Conservation (phyloP, 1,139 yeast genomes). For the Candida mesenterica region DNA sequence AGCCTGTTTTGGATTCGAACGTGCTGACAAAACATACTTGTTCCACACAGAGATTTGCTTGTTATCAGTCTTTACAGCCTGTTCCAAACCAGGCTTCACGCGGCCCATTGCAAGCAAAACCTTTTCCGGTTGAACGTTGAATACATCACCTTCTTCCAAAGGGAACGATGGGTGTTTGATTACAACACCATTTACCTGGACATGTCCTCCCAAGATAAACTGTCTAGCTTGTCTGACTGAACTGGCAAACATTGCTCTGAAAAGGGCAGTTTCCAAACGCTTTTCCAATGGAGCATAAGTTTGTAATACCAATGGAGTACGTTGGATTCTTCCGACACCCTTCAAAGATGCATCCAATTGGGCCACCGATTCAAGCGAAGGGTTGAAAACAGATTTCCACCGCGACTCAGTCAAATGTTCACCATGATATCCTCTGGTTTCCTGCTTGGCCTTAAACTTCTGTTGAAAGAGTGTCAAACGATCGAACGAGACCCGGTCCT, state of each 20-base stretch:
- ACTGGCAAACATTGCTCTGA: constrained; percentile 91
- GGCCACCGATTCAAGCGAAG: constrained; percentile 79
- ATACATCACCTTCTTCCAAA: constrained; percentile 81
- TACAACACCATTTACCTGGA: constrained; percentile 76
- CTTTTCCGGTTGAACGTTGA: constrained; percentile 80
- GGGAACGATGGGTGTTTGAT: constrained; percentile 81
- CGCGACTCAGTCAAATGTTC: constrained; percentile 85
- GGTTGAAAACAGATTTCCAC: constrained; percentile 70
- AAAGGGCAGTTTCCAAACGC: constrained; percentile 84
- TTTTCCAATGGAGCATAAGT: constrained; percentile 86
- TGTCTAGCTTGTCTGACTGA: constrained; percentile 93
- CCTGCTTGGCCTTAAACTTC: constrained; percentile 88
- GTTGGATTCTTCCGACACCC: constrained; percentile 46
- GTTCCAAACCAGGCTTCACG: constrained; percentile 69
- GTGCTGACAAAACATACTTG: constrained; percentile 58
- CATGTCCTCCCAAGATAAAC: constrained; percentile 79
- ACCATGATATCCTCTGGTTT: constrained; percentile 94
- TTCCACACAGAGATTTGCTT: constrained; percentile 76
- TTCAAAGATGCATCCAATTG: constrained; percentile 75
- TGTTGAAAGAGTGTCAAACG: constrained; percentile 78
- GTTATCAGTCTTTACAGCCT: constrained; percentile 67
- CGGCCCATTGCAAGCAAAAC: constrained; percentile 86
- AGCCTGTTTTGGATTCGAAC: constrained; percentile 54
- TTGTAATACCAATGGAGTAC: constrained; percentile 83
- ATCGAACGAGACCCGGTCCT: constrained; percentile 50